Base-by-base conservation (phyloP, 805 yeast genomes). In the Pichia manshurica region DNA sequence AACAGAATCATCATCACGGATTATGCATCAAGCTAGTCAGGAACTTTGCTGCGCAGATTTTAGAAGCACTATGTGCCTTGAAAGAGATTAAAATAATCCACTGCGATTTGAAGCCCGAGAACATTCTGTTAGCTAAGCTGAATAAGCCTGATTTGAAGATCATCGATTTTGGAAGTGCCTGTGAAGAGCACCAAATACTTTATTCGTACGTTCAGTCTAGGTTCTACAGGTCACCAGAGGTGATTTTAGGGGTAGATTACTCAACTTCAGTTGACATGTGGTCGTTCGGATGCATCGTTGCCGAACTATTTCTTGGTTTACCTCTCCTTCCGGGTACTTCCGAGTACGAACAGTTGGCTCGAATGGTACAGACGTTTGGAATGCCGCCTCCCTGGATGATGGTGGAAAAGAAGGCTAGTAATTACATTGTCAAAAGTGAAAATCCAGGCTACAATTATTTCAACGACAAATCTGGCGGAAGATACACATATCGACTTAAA, bases 81-180 rank as follows among this genome's bases (percentile, higher is more conserved):
- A 93, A 93, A 60, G 84, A 81, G 36, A 80, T 87, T 40, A 84
- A 86, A 54, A 74, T 93, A 57, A 89, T 93, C 38, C 99, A 93
- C 62, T 93, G 99, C 68, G 99, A 93, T 67, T 71, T 93, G 61
- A 93, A 93, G 63, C 99, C 99, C 0, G 99, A 93, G 60, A 93
- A 93, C 63, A 89, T 93, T 42, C 68, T 93, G 46, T 69, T 93
- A 29, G 79, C 85, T 45, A 79, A 82, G 43, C 82, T 89, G 5
- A 95, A 88, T 63, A 78, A 81, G 53, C 93, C 96, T 0, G 87
- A 82, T 39, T 79, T 93, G 56, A 93, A 93, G 65, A 84, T 93
- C 38, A 91, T 93, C 58, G 99, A 93, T 69, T 93, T 91, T 69
- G 98, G 98, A 1, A 81, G 93, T 2, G 96, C 98, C 0, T 90